A percentile compares a stretch with the other conserved stretches of the same genome.
Conservation (phyloP, 1,284 basidiomycete species). For the Ceratobasidium theobromae region DNA sequence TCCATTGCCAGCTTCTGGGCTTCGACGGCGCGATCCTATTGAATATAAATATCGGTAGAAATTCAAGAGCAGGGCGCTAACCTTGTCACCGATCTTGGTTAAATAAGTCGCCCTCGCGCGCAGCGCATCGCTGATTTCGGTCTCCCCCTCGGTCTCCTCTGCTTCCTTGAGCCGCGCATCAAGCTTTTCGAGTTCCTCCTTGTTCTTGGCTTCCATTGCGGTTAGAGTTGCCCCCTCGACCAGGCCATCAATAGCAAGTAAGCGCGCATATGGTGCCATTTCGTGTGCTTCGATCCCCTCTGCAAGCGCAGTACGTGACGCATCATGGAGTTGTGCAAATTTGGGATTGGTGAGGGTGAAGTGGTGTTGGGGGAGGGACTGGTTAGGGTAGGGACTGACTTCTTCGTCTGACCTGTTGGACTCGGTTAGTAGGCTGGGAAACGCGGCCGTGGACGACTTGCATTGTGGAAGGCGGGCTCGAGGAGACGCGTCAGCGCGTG, state of each 20-base stretch:
- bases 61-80: conserved; percentile 42
- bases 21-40: conserved; percentile 68
- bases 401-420: conserved; percentile 58
- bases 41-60: background rate
- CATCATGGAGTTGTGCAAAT: conserved; percentile 63
- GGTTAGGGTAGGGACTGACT: conserved; percentile 82
- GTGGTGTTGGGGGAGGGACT: conserved; percentile 73
- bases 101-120: conserved; percentile 85
- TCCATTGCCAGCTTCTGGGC: conserved; percentile 85
- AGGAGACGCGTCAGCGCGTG: conserved; percentile 33
- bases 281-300: conserved; percentile 85
- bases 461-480: conserved; percentile 17
- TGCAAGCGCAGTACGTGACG: conserved; percentile 66
- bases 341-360: conserved; percentile 69
- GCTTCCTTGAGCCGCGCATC: conserved; percentile 83
- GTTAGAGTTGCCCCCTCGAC: conserved; percentile 63
- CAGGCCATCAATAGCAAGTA: conserved; percentile 38
- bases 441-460: background rate
- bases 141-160: conserved; percentile 89
- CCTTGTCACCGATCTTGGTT: conserved; percentile 91
- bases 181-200: conserved; percentile 71
- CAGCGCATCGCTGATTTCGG: conserved; percentile 87
- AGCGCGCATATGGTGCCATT: conserved; percentile 76
- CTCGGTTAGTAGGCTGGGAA: background rate
- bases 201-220: conserved; percentile 74